Percentiles rank a stretch among this genome's conserved stretches.
phyloP scores from a whole-genome alignment of 352 stramenopile species.

The Phytophthora pseudosyringae region DNA sequence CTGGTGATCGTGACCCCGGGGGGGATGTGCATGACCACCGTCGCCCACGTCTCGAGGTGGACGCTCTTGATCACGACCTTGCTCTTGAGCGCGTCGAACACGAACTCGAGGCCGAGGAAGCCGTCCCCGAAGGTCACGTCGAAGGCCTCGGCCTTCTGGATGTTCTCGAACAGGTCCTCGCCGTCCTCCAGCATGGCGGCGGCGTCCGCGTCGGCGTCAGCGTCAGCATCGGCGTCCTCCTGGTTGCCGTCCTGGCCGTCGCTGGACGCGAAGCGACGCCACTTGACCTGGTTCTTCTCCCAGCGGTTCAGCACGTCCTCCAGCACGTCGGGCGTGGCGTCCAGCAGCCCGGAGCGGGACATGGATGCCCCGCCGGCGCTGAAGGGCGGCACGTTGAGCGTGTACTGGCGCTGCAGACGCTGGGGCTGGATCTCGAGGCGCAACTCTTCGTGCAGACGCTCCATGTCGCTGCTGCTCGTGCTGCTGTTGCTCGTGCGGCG shows the following conservation, averaged over 20 bases:
- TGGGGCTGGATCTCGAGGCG: conserved; percentile 71
- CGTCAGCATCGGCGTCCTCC: not conserved
- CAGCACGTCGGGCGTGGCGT: conserved; percentile 46
- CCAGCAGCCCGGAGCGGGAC: conserved; percentile 28
- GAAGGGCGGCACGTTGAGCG: conserved; percentile 69
- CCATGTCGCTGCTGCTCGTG: conserved; percentile 36
- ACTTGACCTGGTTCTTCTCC: conserved; percentile 68
- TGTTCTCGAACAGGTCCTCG: conserved; percentile 30
- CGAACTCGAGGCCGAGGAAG: conserved; percentile 79
- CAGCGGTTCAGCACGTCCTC: conserved; percentile 60
- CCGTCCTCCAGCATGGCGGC: conserved; percentile 22
- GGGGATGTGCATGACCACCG: conserved; percentile 48
- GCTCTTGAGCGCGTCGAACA: conserved; percentile 50
- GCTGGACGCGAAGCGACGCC: conserved; percentile 38
- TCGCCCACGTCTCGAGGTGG: conserved; percentile 37
- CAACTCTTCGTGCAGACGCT: conserved; percentile 71
- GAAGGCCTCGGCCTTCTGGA: conserved; percentile 54
- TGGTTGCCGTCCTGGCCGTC: conserved; percentile 24
- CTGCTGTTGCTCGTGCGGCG: conserved; percentile 28
- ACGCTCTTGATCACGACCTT: conserved; percentile 77
- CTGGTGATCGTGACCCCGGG: conserved; percentile 45
- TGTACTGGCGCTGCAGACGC: conserved; percentile 79
- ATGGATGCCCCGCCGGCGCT: conserved; percentile 26
- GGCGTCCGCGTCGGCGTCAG: not conserved
- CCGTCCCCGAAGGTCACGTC: conserved; percentile 78